Conservation (phyloP, 176 grass and related monocot species). For the Zoysia pacifica region DNA sequence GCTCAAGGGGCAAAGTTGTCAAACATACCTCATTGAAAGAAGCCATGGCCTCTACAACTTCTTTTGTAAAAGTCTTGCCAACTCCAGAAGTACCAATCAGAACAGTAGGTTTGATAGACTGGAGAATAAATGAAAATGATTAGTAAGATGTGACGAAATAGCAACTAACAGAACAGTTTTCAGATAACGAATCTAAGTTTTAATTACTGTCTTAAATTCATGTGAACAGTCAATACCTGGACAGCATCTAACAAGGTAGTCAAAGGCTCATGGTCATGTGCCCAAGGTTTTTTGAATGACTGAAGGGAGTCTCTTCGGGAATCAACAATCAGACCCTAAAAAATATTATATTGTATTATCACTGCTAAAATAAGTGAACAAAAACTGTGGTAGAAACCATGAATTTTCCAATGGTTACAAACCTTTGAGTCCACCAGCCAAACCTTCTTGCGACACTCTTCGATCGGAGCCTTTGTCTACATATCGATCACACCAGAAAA, state of each 20-base stretch:
- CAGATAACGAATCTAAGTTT: not conserved
- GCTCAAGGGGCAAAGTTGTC: not conserved
- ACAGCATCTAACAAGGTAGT: slow-evolving; percentile 76
- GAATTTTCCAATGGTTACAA: slow-evolving; percentile 16
- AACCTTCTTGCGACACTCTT: slow-evolving; percentile 92
- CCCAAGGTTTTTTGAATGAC: slow-evolving; percentile 93
- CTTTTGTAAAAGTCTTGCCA: slow-evolving; percentile 83
- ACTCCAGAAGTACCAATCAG: slow-evolving; percentile 93
- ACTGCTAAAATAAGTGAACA: slow-evolving; percentile 18
- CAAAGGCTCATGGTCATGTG: slow-evolving; percentile 85
- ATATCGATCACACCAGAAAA: slow-evolving; percentile 40
- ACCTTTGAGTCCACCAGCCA: slow-evolving; percentile 98
- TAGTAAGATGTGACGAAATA: slow-evolving; percentile 32
- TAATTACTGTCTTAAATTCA: slow-evolving; percentile 19
- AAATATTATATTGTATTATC: slow-evolving; percentile 37
- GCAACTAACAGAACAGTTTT: slow-evolving; percentile 16
- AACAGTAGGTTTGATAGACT: slow-evolving; percentile 96
- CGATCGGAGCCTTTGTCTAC: slow-evolving; percentile 82
- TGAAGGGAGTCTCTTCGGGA: slow-evolving; percentile 77
- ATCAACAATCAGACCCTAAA: slow-evolving; percentile 83
- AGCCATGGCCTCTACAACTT: slow-evolving; percentile 89
- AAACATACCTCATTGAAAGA: slow-evolving; percentile 74
- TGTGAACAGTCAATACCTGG: slow-evolving; percentile 56
- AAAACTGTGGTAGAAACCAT: slow-evolving; percentile 21
- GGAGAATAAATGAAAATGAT: slow-evolving; percentile 39